A percentile compares a stretch with the other conserved stretches of the same genome.
Evolutionary conservation across 2,329 filamentous ascomycete species (phyloP).

Genomic region (Aureobasidium namibiae): DNA sequence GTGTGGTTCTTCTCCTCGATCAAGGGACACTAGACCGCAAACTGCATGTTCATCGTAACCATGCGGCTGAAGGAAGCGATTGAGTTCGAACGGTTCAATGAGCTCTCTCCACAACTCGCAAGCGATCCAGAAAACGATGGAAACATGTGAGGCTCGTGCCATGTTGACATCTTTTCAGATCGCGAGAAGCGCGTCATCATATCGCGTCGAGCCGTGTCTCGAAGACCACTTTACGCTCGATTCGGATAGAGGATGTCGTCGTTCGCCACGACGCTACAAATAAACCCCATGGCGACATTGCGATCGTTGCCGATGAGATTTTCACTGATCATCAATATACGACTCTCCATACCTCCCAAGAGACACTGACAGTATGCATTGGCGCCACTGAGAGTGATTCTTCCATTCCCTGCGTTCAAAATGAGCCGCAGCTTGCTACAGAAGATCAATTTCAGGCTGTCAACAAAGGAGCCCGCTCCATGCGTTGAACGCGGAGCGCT

Average conservation of each 20-base stretch:
- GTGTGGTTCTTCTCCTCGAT: not conserved
- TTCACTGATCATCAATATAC: too few relatives aligned
- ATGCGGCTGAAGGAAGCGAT: not conserved
- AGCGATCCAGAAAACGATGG: not conserved
- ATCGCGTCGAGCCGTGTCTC: not conserved
- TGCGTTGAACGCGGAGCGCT: not conserved
- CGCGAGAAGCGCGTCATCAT: not conserved
- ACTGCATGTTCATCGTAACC: not conserved
- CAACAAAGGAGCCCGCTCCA: not conserved
- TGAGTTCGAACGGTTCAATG: not conserved
- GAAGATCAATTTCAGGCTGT: not conserved
- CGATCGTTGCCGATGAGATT: not conserved
- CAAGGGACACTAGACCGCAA: not conserved
- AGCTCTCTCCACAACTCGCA: not conserved
- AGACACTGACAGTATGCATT: not conserved
- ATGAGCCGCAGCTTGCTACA: not conserved
- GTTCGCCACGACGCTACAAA: not conserved
- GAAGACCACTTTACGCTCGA: slow-evolving; percentile 3
- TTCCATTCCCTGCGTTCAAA: not conserved
- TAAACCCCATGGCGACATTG: not conserved
- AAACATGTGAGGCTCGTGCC: not conserved
- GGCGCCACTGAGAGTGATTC: too few relatives aligned
- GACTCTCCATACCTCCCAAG: too few relatives aligned
- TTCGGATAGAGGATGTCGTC: not conserved
- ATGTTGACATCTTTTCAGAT: not conserved